Evolutionary conservation across 1,284 basidiomycete genomes (phyloP).

Genomic region (Heimioporus retisporus): DNA sequence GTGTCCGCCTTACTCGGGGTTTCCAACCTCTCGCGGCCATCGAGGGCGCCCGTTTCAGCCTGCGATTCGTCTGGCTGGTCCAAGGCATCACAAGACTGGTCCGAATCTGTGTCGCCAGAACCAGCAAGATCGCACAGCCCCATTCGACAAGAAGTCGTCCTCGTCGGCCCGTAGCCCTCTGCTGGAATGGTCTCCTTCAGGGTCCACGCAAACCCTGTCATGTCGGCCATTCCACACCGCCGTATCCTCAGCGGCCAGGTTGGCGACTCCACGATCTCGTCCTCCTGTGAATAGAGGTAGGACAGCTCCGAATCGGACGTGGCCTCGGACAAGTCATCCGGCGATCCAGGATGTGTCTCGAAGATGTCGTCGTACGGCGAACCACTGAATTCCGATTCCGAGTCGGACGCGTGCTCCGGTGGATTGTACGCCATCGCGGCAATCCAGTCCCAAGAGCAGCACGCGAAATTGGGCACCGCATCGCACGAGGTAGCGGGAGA

Average conservation of each 20-base stretch:
- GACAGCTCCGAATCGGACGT: not conserved
- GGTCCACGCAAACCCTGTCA: constrained; percentile 15
- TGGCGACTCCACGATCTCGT: not conserved
- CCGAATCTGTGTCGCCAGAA: not conserved
- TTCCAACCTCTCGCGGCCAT: not conserved
- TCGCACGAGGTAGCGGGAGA: not conserved
- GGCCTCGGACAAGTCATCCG: not conserved
- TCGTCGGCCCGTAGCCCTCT: not conserved
- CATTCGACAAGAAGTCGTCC: constrained; percentile 1
- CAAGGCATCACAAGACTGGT: not conserved
- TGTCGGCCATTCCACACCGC: constrained; percentile 24
- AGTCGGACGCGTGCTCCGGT: not conserved
- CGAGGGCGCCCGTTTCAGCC: not conserved
- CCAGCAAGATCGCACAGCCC: constrained; percentile 1
- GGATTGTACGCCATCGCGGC: not conserved
- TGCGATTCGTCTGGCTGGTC: not conserved
- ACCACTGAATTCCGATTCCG: not conserved
- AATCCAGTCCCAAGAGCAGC: not conserved
- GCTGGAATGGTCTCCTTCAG: constrained; percentile 9
- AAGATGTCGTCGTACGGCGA: constrained; percentile 11
- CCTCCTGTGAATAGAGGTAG: constrained; percentile 1
- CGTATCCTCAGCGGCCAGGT: constrained; percentile 4
- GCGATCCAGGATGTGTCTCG: not conserved
- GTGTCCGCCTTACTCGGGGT: not conserved
- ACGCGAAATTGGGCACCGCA: not conserved